Evolutionary conservation across 768 basidiomycete species (phyloP).

Genomic region (Tricholoma saponaceum): DNA sequence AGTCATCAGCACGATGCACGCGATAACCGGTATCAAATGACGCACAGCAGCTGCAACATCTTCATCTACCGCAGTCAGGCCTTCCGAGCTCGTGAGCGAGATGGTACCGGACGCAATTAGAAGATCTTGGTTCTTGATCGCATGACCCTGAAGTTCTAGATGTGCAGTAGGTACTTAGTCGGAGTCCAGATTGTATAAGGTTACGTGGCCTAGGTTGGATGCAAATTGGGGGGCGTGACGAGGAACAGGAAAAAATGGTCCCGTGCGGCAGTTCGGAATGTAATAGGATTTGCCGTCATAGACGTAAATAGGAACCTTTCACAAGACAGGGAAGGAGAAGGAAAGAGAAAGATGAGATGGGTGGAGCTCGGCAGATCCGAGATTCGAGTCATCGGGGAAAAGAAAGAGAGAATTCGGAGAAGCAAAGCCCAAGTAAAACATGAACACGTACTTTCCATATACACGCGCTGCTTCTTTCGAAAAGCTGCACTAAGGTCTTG

Average conservation of each 20-base stretch:
- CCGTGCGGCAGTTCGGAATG: background rate
- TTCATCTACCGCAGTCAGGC: slow-evolving; percentile 82
- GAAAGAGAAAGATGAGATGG: background rate
- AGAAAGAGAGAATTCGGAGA: slow-evolving; percentile 3
- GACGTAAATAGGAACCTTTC: background rate
- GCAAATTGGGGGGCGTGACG: slow-evolving; percentile 10
- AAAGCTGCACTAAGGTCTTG: slow-evolving; percentile 91
- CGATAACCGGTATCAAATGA: slow-evolving; percentile 17
- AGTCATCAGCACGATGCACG: slow-evolving; percentile 9
- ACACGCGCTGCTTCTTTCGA: slow-evolving; percentile 96
- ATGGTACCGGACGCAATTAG: slow-evolving; percentile 84
- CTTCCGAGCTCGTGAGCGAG: slow-evolving; percentile 76
- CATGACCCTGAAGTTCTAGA: slow-evolving; percentile 87
- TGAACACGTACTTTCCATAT: slow-evolving; percentile 86
- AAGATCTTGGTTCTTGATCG: slow-evolving; percentile 95
- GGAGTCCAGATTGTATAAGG: slow-evolving; percentile 15
- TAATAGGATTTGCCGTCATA: background rate
- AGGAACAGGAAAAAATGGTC: slow-evolving; percentile 10
- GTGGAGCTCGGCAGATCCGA: background rate
- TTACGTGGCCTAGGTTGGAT: background rate
- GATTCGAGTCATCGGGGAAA: background rate
- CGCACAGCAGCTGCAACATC: slow-evolving; percentile 84
- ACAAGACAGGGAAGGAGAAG: background rate
- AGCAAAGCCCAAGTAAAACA: background rate
- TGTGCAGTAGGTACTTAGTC: background rate